Evolutionary conservation across 148 eudicot genomes (phyloP).

Genomic region (Heliamphora exappendiculata): DNA sequence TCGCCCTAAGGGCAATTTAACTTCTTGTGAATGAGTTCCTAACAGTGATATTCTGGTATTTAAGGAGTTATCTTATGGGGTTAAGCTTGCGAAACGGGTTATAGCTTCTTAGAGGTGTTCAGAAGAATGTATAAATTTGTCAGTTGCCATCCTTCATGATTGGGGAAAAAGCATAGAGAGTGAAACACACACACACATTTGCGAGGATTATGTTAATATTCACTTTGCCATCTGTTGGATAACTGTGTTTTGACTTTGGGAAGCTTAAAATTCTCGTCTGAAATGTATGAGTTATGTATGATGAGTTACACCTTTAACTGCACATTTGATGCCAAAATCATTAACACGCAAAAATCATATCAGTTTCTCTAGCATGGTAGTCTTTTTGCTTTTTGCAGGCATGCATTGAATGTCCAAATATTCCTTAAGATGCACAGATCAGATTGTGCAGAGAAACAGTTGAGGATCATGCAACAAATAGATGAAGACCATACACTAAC

Average conservation of each 20-base stretch:
- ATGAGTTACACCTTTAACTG: constrained; percentile 1
- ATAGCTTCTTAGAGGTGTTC: no score
- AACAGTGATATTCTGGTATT: no score
- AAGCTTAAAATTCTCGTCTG: background rate
- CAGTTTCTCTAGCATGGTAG: background rate
- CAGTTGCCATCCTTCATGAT: no score
- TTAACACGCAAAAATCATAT: background rate
- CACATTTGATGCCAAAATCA: background rate
- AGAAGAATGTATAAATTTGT: no score
- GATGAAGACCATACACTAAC: constrained; percentile 96
- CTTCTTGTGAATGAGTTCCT: no score
- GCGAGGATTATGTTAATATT: background rate
- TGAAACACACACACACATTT: no score
- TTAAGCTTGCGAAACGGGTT: no score
- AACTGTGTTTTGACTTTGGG: background rate
- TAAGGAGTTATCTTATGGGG: no score
- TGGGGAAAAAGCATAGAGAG: no score
- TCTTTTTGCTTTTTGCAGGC: constrained; percentile 39
- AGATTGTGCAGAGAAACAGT: constrained; percentile 92
- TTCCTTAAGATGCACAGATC: constrained; percentile 92
- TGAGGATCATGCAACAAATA: constrained; percentile 82
- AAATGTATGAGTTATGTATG: background rate
- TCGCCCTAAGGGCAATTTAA: no score
- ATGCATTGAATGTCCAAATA: constrained; percentile 88
- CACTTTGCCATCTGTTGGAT: background rate